Evolutionary conservation across 495 filamentous ascomycete species (phyloP), one percentile per base, ranked within the genome.

Genomic region (Penicillium mononematosum): DNA sequence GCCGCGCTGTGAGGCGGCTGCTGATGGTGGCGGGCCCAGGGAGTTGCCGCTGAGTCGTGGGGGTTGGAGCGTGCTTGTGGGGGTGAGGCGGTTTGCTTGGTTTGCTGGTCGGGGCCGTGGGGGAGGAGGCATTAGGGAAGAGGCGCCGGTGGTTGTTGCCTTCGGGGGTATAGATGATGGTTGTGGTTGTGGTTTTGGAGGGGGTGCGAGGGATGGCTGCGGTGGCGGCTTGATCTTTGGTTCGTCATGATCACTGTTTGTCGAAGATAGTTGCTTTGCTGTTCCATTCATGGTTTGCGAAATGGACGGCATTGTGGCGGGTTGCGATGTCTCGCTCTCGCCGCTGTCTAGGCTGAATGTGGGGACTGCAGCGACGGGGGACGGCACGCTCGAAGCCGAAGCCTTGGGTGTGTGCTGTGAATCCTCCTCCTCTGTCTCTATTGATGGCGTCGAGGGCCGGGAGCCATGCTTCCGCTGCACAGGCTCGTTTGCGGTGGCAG

Each of bases 361-460:
- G 9, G 75, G 75, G 4, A 76, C 65, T 14, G 67, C 52, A n/a
- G 75, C 60, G 4, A 57, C 55, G 1, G 73, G 53, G 32, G 43
- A 39, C 11, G 66, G 64, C 44, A 63, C 58, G 36, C 27, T 70
- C 43, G 68, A 63, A 17, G 68, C 65, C 29, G 69, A 69, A 4
- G 77, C 75, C 61, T 81, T 81, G 5, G 82, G 81, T 7, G 81
- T 84, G 1, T 70, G 72, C 50, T 80, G 75, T 4, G 72, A 55
- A 38, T 73, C 76, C 46, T 32, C 45, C 31, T 50, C 58, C 44
- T 58, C 65, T 29, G 16, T 67, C 39, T 59, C 57, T 49, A 47
- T 38, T 19, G 44, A 42, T 44, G 45, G 56, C 41, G 45, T 54
- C 31, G 56, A 36, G 32, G 43, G 3, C 42, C 17, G 38, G 53